Percentiles rank a stretch among this genome's conserved stretches.
Conservation (phyloP, 2,329 filamentous ascomycete species). For the Arthrobotrys entomopaga region DNA sequence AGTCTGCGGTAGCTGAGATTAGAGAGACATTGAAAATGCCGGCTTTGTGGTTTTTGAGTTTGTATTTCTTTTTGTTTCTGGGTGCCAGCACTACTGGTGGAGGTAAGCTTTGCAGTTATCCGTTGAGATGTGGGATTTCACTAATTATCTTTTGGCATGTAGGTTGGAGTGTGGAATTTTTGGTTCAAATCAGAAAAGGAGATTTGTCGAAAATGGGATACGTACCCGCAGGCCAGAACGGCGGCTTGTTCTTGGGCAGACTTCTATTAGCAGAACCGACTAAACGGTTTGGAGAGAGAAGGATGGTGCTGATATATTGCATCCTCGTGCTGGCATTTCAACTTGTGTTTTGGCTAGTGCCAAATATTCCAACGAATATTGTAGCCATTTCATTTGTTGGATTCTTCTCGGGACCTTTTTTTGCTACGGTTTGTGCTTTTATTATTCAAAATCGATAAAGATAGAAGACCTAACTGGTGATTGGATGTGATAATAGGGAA, state of each 20-base stretch:
- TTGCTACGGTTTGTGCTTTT: constrained; percentile 65
- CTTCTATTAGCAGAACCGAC: constrained; percentile 70
- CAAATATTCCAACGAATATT: constrained; percentile 66
- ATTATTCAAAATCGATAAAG: constrained; percentile 23
- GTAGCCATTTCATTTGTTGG: constrained; percentile 69
- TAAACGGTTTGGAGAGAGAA: constrained; percentile 69
- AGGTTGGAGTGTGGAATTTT: constrained; percentile 74
- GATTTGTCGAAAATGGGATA: constrained; percentile 70
- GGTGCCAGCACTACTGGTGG: constrained; percentile 69
- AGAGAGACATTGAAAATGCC: constrained; percentile 64
- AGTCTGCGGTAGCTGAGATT: constrained; percentile 64
- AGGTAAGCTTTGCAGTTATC: constrained; percentile 31
- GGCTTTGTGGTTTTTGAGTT: constrained; percentile 69
- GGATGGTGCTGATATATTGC: constrained; percentile 69
- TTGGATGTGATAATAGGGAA: constrained; percentile 62
- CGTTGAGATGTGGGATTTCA: not conserved
- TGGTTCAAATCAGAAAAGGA: constrained; percentile 70
- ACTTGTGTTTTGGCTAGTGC: constrained; percentile 70
- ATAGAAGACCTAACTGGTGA: not conserved
- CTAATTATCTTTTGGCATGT: not conserved
- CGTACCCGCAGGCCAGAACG: constrained; percentile 71
- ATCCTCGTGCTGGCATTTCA: constrained; percentile 68
- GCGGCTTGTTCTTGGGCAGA: constrained; percentile 69
- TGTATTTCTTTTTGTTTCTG: constrained; percentile 74
- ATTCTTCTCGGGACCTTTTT: constrained; percentile 70